phyloP scores from a whole-genome alignment of 2,329 filamentous ascomycete genomes.

The Sclerotinia spermophila region DNA sequence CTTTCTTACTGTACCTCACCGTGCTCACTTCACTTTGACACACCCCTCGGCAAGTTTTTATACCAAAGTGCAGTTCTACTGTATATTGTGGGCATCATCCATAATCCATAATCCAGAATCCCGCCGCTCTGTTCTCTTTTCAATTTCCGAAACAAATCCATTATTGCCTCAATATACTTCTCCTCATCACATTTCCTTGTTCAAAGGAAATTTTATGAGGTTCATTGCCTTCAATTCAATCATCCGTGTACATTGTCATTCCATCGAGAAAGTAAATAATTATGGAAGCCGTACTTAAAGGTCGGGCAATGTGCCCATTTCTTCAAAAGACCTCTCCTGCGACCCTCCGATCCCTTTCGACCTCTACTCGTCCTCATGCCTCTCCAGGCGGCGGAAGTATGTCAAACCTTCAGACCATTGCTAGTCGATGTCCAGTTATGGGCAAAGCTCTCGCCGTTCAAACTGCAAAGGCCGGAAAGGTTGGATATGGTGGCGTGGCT shows the following conservation, averaged over 20 bases:
- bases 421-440: conserved; percentile 96
- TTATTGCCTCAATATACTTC: neutral
- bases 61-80: neutral
- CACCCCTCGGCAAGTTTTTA: neutral
- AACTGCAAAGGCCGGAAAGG: conserved; percentile 52
- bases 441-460: conserved; percentile 94
- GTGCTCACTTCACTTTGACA: no score
- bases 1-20: neutral
- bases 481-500: conserved; percentile 41
- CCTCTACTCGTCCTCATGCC: conserved; percentile 50
- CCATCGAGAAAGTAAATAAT: conserved; percentile 4
- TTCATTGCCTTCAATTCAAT: neutral
- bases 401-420: conserved; percentile 93
- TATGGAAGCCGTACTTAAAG: conserved; percentile 19
- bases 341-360: conserved; percentile 84
- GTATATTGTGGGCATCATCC: no score
- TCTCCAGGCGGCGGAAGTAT: conserved; percentile 86
- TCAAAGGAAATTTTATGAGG: neutral
- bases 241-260: neutral
- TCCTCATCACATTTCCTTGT: neutral
- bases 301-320: conserved; percentile 80
- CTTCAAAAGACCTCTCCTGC: conserved; percentile 90
- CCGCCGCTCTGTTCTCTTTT: neutral
- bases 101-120: neutral
- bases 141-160: neutral